phyloP scores from a whole-genome alignment of 345 rosid genomes.

The Aquilaria malaccensis region DNA sequence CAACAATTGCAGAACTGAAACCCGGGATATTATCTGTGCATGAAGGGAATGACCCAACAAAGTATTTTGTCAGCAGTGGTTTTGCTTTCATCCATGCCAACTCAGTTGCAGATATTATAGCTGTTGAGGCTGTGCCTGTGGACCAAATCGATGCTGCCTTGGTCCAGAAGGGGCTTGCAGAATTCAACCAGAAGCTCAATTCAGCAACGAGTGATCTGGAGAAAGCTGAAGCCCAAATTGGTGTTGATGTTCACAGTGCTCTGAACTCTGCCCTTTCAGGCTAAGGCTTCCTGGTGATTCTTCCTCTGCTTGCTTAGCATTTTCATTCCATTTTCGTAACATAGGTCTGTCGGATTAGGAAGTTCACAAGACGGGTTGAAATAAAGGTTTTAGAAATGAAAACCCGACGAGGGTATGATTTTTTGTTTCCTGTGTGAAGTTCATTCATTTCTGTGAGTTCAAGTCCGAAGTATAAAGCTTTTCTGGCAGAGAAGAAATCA shows the following conservation, averaged over 20 bases:
- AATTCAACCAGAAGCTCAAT: slow-evolving; percentile 62
- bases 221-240: slow-evolving; percentile 91
- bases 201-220: slow-evolving; percentile 72
- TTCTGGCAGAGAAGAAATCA: no score
- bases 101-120: slow-evolving; percentile 70
- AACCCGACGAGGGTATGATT: no score
- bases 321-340: no score
- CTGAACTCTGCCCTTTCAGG: slow-evolving; percentile 57
- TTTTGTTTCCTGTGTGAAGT: no score
- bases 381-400: no score
- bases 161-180: slow-evolving; percentile 85
- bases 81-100: slow-evolving; percentile 78
- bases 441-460: no score
- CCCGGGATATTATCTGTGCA: slow-evolving; percentile 88
- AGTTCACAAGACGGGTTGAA: no score
- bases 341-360: no score
- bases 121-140: slow-evolving; percentile 71
- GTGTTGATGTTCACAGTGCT: slow-evolving; percentile 72
- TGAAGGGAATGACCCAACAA: slow-evolving; percentile 63
- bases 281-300: slow-evolving; percentile 16
- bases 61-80: slow-evolving; percentile 87
- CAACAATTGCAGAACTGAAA: slow-evolving; percentile 81
- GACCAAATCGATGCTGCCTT: slow-evolving; percentile 56
- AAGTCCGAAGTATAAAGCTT: no score
- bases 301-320: background rate